Base-by-base conservation (phyloP, 306 rosid genomes). In the Prunus campanulata region DNA sequence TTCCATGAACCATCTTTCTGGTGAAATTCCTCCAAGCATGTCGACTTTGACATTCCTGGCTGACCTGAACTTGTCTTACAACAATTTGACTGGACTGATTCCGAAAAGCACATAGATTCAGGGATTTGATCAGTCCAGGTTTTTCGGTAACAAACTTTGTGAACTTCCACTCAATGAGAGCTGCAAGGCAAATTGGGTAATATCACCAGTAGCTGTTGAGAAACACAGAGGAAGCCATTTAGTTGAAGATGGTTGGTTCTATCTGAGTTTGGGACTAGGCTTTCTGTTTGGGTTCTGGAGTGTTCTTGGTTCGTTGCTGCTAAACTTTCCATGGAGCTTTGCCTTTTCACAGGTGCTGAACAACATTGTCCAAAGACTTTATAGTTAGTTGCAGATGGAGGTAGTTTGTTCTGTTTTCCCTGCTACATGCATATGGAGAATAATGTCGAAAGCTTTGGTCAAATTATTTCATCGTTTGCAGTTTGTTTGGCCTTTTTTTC, bases 221-320 rank as follows among this genome's bases (percentile, higher is more conserved):
- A 4, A 51, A 4, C 55, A 51, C 78, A 78, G 16, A 55, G 78
- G 65, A 56, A 67, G 74, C 52, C 78, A 78, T 71, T 63, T 44
- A 15, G 30, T 81, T 13, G 70, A 66, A n/a, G 25, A 65, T 2
- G 15, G 14, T 18, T 46, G 57, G 30, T 47, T 62, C 61, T 74
- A 19, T 48, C 5, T 74, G 54, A 66, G 78, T 6, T 46, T 48
- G 60, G 78, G 78, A 48, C 47, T 74, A 2, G 70, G 70, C 3
- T 74, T 74, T 2, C 14, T 42, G 2, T 14, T 61, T 3, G 60
- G 78, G 3, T 74, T 74, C 49, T 74, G 78, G 78, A 30, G 11
- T 20, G 62, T 63, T 11, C 24, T 66, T 8, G 48, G 50, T 66
- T n/a, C 49, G 5, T 66, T 66, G 20, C 25, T 66, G 1, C 2